Conservation (phyloP, 208 protist species). For the Balamuthia mandrillaris region DNA sequence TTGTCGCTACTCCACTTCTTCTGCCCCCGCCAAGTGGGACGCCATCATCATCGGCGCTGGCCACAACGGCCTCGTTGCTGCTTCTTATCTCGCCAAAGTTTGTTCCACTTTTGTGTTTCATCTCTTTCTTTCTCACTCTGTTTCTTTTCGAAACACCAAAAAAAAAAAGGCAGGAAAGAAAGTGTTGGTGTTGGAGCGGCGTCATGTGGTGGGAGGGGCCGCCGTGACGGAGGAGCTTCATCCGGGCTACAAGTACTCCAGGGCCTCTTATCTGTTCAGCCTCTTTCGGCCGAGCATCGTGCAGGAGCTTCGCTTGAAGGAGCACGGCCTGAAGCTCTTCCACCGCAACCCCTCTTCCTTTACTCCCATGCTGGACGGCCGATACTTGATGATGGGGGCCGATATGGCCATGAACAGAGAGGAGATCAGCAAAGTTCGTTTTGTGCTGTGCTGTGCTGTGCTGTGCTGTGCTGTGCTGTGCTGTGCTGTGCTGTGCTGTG, state of each 20-base stretch:
- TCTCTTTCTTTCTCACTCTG: not conserved
- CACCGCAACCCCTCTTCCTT: conserved; percentile 62
- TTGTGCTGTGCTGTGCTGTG: not conserved
- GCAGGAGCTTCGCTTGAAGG: conserved; percentile 60
- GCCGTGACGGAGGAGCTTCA: conserved; percentile 67
- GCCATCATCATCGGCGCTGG: conserved; percentile 36
- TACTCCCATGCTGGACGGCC: conserved; percentile 48
- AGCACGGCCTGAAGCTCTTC: conserved; percentile 44
- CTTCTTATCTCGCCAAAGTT: conserved; percentile 55
- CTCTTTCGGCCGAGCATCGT: conserved; percentile 60
- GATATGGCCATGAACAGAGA: conserved; percentile 29
- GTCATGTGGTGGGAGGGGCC: conserved; percentile 52
- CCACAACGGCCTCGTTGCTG: conserved; percentile 63
- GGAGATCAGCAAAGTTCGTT: conserved; percentile 28
- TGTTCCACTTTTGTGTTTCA: not conserved
- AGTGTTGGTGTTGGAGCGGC: conserved; percentile 16
- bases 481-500: not conserved
- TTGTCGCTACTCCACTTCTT: no score
- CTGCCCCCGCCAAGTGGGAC: no score
- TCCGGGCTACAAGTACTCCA: conserved; percentile 69
- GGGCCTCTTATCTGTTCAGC: conserved; percentile 65
- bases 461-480: not conserved
- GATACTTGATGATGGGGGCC: conserved; percentile 55
- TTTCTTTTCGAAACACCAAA: not conserved
- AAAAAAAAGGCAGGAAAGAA: conserved; percentile 9